Base-by-base conservation (phyloP, 192 early-diverging fungal species). In the Podila minutissima region DNA sequence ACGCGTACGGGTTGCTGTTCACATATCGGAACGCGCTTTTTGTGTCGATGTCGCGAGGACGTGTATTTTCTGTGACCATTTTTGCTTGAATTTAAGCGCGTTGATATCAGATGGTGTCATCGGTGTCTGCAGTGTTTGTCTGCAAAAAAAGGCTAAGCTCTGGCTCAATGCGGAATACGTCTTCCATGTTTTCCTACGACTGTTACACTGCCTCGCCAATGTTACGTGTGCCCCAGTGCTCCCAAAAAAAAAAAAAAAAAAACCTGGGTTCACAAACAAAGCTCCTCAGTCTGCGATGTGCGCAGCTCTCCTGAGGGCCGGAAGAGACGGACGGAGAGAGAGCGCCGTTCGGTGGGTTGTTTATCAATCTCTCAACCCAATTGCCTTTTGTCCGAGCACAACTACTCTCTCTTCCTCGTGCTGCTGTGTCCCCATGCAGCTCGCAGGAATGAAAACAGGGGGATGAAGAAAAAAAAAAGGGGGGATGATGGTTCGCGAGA, bases 51-150 rank as follows among this genome's bases (percentile, higher is more conserved):
- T 55, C 51, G 51, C 19, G 51, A 55, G 1, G 9, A 8, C 5
- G n/a, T 8, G 15, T 8, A 55, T 20, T 55, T 7, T 24, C 51
- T 22, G 22, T 55, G 51, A 55, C 20, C 22, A 15, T 24, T 22
- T 24, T 20, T 24, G 51, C 15, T 17, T 1, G 49, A 41, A 31
- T 29, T 49, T 46, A 49, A 29, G 12, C 17, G 13, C 46, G 29
- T 48, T 65, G 64, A 65, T 65, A 65, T 38, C 64, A 65, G 37
- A 65, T 65, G 64, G 64, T 65, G 64, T 51, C 64, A 65, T 65
- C 29, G 0, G 50, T 17, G 50, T 51, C 6, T 6, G 15, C 0
- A 4, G 20, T 55, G 20, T n/a, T n/a, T 55, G 51, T n/a, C 38
- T 41, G 0, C 38, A n/a, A n/a, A n/a, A 13, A 41, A 13, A 13